phyloP scores from a whole-genome alignment of 2,329 filamentous ascomycete species.

The Curvularia spicifera region DNA sequence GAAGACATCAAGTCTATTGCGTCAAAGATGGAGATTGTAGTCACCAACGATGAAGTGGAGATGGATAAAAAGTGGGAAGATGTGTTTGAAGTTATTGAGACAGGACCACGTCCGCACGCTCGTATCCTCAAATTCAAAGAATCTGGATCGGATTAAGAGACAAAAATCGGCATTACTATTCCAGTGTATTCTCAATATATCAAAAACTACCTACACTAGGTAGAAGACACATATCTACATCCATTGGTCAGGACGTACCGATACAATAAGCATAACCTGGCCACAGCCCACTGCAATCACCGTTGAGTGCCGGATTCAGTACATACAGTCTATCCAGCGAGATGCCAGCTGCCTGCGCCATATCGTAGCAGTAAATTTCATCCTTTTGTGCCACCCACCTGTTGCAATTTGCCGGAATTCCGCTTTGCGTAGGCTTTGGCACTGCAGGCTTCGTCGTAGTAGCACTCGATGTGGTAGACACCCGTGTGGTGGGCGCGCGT shows the following conservation, averaged over 20 bases:
- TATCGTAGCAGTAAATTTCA: slow-evolving; percentile 4
- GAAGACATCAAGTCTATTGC: neutral
- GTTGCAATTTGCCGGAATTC: slow-evolving; percentile 3
- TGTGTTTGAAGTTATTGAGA: slow-evolving; percentile 9
- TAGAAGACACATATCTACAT: neutral
- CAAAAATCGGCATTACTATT: neutral
- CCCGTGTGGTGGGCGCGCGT: neutral
- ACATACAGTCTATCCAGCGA: slow-evolving; percentile 5
- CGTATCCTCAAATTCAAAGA: slow-evolving; percentile 9
- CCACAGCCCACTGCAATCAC: neutral
- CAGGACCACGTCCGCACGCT: neutral
- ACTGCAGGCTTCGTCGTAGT: neutral
- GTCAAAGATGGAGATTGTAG: neutral
- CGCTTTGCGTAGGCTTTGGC: slow-evolving; percentile 2
- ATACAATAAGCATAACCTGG: neutral
- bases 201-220: neutral
- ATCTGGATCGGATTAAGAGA: neutral
- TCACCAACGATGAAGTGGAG: neutral
- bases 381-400: slow-evolving; percentile 2
- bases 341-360: neutral
- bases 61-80: slow-evolving; percentile 10
- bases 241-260: neutral
- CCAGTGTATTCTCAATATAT: neutral
- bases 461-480: neutral
- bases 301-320: neutral